Evolutionary conservation across 768 basidiomycete species (phyloP), one percentile per base, ranked within the genome.

Genomic region (Holtermanniella nyarrowii): DNA sequence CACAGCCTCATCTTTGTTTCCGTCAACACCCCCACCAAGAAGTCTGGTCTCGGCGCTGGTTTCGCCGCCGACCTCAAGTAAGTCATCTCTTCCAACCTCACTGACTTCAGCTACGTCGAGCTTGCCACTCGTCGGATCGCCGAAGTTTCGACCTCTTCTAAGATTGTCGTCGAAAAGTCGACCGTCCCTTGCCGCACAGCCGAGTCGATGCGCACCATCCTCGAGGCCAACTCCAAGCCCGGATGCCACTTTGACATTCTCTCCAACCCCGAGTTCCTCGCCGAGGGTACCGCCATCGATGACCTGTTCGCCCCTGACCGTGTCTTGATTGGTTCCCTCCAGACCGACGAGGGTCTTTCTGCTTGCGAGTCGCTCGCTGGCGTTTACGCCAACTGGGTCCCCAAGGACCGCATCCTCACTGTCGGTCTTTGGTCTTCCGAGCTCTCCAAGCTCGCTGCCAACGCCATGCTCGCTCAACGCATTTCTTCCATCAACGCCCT

Each of bases 131-230:
- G 95, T 61, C 86, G 85, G 61, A 97, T 99, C 59, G 95, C 95
- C 41, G 81, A 80, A 42, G 85, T 96, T 52, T 88, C 95, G 44
- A 84, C 77, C 21, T 82, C 85, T 1, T 85, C 82, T 71, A 99
- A 99, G 78, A 97, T 99, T 63, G 95, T 99, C 48, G 91, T 99
- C 55, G 95, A 99, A 70, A 99, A 99, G 74, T 97, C 93, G 14
- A 99, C 95, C 3, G 95, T 99, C 7, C 95, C 95, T 37, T 96
- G 90, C 76, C 84, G 95, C 58, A 99, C 95, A 5, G 95, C 95
- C 54, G 88, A 95, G 74, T 93, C 91, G 18, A 99, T 99, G 95
- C 88, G 93, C 64, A 95, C 88, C 49, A 96, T 99, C 73, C 83
- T 99, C 49, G 91, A 97, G 74, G 90, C 93, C 61, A 99, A 99